Percentiles rank a stretch among this genome's conserved stretches.
Evolutionary conservation across 2,329 filamentous ascomycete species (phyloP).

Genomic region (Dendryphion nanum): DNA sequence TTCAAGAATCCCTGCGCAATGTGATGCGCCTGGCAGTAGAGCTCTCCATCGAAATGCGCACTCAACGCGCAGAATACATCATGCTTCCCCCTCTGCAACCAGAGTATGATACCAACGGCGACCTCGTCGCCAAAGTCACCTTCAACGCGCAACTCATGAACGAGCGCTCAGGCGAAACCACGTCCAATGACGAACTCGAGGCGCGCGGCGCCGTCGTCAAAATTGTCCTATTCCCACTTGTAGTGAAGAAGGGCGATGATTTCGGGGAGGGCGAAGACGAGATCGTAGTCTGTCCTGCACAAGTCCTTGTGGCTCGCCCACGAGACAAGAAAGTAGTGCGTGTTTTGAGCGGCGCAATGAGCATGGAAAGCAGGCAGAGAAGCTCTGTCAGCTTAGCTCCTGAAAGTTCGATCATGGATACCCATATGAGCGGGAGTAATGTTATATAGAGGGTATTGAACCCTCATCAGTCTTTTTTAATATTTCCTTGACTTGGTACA

Average conservation of each 20-base stretch:
- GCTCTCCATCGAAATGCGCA: constrained; percentile 94
- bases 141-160: constrained; percentile 97
- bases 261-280: constrained; percentile 85
- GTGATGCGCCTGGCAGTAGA: constrained; percentile 87
- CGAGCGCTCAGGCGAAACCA: constrained; percentile 72
- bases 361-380: constrained; percentile 37
- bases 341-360: constrained; percentile 52
- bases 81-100: constrained; percentile 95
- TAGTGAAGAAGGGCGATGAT: constrained; percentile 94
- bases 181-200: constrained; percentile 78
- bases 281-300: constrained; percentile 91
- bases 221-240: constrained; percentile 90
- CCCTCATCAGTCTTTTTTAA: too few relatives aligned
- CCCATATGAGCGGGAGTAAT: constrained; percentile 23
- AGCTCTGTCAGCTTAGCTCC: constrained; percentile 23
- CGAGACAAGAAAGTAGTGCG: constrained; percentile 50
- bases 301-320: constrained; percentile 72
- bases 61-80: constrained; percentile 93
- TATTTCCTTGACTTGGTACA: too few relatives aligned
- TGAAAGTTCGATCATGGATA: constrained; percentile 37
- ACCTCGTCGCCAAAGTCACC: constrained; percentile 79
- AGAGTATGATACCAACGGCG: constrained; percentile 90
- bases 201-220: constrained; percentile 74
- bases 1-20: constrained; percentile 79
- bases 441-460: constrained; percentile 21